These are phyloP conservation scores for Cyberlindnera subsufficiens DNA, from an alignment of 805 yeast species.

Conservation along the genomic window DNA sequence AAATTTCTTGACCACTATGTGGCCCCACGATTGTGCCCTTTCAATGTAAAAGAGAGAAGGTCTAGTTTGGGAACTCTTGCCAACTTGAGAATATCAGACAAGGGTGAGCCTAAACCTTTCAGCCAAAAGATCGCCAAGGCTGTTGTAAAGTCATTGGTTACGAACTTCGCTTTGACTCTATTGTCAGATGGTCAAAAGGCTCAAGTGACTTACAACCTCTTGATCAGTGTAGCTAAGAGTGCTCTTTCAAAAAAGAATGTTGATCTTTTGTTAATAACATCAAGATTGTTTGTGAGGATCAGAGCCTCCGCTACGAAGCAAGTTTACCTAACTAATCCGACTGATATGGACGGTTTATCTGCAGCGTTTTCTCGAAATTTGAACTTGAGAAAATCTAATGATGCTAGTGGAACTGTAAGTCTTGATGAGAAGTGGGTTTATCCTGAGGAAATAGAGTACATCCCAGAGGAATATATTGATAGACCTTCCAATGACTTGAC, in stretches of 20 bases:
- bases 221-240: constrained; percentile 27
- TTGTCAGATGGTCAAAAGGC: constrained; percentile 24
- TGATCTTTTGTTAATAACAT: constrained; percentile 38
- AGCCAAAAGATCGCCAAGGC: constrained; percentile 11
- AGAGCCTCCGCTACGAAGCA: constrained; percentile 40
- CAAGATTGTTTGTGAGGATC: constrained; percentile 49
- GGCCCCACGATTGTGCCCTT: constrained; percentile 16
- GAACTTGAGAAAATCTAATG: constrained; percentile 21
- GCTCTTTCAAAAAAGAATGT: constrained; percentile 31
- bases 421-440: constrained; percentile 44
- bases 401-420: constrained; percentile 10
- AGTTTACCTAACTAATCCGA: constrained; percentile 45
- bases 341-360: constrained; percentile 62
- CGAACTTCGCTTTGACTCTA: constrained; percentile 22
- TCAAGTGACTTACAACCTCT: constrained; percentile 18
- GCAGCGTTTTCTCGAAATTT: constrained; percentile 49
- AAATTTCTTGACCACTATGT: constrained; percentile 21
- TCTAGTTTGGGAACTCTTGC: constrained; percentile 21
- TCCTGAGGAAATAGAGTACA: constrained; percentile 50
- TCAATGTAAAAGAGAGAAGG: constrained; percentile 15
- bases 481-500: constrained; percentile 28
- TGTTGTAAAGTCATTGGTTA: constrained; percentile 21
- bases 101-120: background rate
- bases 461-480: constrained; percentile 39
- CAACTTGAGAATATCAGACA: constrained; percentile 4